Evolutionary conservation across 345 rosid species (phyloP).

Genomic region (Eucalyptus tenuipes): DNA sequence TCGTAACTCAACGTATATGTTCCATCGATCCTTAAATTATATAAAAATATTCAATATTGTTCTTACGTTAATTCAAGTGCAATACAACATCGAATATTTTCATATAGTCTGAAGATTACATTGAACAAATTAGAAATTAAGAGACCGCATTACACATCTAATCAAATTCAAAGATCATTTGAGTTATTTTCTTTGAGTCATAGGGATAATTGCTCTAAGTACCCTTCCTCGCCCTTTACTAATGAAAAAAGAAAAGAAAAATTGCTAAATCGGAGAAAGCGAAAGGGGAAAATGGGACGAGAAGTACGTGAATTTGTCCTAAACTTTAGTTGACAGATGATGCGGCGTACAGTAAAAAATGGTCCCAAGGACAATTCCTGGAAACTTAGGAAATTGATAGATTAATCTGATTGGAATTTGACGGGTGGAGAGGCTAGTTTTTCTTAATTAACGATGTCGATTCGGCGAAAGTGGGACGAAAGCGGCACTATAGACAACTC

Average conservation of each 20-base stretch:
- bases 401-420: not conserved
- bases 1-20: too few species aligned
- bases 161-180: too few species aligned
- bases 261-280: not conserved
- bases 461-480: not conserved
- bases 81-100: too few species aligned
- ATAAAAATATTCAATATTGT: too few species aligned
- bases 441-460: not conserved
- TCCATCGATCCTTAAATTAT: too few species aligned
- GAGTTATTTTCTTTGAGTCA: too few species aligned
- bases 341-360: not conserved
- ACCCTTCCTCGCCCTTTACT: too few species aligned
- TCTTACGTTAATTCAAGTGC: too few species aligned
- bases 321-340: not conserved
- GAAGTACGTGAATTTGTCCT: not conserved
- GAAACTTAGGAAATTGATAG: not conserved
- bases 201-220: too few species aligned
- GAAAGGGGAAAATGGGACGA: not conserved
- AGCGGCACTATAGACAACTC: not conserved
- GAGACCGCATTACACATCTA: rapidly evolving
- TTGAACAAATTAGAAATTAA: too few species aligned
- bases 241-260: too few species aligned
- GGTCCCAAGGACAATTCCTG: not conserved
- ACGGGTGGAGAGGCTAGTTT: not conserved
- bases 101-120: too few species aligned